Percentiles rank a stretch among this genome's conserved stretches.
These are phyloP conservation scores for Yarrowia keelungensis DNA, from an alignment of 805 yeast species.

Conservation along the genomic window DNA sequence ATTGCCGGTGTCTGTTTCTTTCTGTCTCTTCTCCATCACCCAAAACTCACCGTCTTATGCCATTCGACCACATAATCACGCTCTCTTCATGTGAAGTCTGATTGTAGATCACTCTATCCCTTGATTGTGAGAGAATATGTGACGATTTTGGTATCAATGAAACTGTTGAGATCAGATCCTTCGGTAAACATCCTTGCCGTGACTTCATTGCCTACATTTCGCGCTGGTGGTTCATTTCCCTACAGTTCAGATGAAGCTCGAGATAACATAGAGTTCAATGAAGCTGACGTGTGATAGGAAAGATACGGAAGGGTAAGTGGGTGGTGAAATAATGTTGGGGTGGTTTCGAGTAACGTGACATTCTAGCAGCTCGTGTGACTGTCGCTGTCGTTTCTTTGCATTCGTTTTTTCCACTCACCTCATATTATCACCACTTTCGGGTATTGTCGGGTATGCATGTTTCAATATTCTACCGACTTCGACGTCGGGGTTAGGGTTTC, in stretches of 20 bases:
- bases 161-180: not conserved
- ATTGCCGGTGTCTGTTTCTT: not conserved
- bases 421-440: not conserved
- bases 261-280: constrained; percentile 10
- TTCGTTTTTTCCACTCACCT: not conserved
- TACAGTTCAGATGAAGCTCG: not conserved
- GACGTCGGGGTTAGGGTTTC: constrained; percentile 16
- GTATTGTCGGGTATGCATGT: constrained; percentile 20
- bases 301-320: not conserved
- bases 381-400: not conserved
- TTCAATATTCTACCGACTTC: constrained; percentile 19
- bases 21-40: not conserved
- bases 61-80: constrained; percentile 17
- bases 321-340: no score
- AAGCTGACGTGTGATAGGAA: not conserved
- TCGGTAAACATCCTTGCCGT: not conserved
- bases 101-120: not conserved
- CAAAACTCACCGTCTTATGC: not conserved
- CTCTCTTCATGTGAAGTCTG: not conserved
- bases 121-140: not conserved
- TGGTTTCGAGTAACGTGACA: no score
- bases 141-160: not conserved
- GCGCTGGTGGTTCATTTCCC: not conserved
- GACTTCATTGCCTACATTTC: not conserved
- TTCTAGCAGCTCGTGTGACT: no score